Evolutionary conservation across 441 rosid genomes (phyloP).

Genomic region (Viola pubescens): DNA sequence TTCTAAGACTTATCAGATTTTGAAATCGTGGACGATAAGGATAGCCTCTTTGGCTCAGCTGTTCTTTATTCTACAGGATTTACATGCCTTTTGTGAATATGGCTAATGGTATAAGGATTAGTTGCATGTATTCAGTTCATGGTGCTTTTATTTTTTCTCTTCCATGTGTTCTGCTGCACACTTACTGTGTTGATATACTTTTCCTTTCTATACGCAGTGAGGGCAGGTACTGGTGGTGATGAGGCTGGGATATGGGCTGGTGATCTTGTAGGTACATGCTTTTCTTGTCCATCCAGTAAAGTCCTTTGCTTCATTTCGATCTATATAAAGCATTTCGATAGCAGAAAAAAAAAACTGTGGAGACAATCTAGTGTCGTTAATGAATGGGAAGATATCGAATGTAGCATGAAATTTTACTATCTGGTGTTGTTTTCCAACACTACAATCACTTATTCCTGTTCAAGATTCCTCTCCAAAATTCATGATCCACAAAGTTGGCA

Average conservation of each 20-base stretch:
- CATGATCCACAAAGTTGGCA: background rate
- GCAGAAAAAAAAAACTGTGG: background rate
- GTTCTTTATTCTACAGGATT: background rate
- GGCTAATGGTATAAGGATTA: background rate
- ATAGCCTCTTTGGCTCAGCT: background rate
- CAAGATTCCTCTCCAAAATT: background rate
- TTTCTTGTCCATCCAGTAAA: conserved; percentile 33
- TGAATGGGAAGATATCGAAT: background rate
- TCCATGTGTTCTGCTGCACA: conserved; percentile 6
- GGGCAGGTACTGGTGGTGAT: conserved; percentile 99
- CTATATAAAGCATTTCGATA: no score
- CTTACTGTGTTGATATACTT: conserved; percentile 15
- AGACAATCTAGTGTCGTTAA: background rate
- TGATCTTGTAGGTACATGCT: conserved; percentile 99
- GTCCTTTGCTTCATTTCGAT: background rate
- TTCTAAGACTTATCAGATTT: background rate
- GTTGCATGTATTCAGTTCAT: conserved; percentile 1
- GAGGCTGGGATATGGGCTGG: conserved; percentile 99
- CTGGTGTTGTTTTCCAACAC: no score
- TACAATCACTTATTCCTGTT: no score
- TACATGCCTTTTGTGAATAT: background rate
- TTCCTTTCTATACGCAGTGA: conserved; percentile 41
- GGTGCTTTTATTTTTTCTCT: conserved; percentile 3
- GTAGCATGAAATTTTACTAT: no score
- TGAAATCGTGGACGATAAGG: background rate